Base-by-base conservation (phyloP, 257 asterid genomes). In the Solanum bukasovii region DNA sequence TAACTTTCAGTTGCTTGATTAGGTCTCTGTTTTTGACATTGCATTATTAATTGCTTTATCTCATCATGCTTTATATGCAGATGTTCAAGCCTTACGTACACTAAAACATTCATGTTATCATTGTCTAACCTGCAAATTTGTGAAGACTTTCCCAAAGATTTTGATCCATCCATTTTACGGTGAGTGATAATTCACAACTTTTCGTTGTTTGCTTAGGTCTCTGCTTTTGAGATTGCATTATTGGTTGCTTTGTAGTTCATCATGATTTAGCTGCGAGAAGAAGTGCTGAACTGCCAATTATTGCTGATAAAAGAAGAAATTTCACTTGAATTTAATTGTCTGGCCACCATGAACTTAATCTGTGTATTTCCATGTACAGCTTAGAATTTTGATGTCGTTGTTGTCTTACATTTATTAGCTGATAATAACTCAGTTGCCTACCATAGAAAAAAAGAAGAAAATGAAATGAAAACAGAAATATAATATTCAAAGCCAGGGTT, bases 41-140 rank as follows among this genome's bases (percentile, higher is more conserved):
- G 83, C 18, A 65, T n/a, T 65, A 11, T n/a, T 25, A 2, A 6
- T 27, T 68, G 74, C 74, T 68, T 59, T 78, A 63, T 83, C 12
- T 46, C 29, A 65, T n/a, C 37, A n/a, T 12, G 63, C 82, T 25
- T 46, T 65, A 61, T 20, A 46, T 16, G 63, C 63, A 13, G 85
- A 79, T 2, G 5, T 7, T 79, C 27, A 6, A 79, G 67, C 40
- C 14, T 79, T 27, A 79, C 1, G 27, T 79, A 79, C 67, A 16
- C 27, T 14, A 35, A 90, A 89, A 88, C 86, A 84, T 90, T 88
- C 90, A 94, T 94, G 89, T 88, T 92, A 91, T 84, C 89, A 77
- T 86, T 87, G 25, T 79, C 87, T 78, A 88, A 88, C 75, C 89
- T 82, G 89, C 89, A 93, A 65, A 63, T 86, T 40, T 91, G 94